Evolutionary conservation across 129 eudicot genomes (phyloP).

Genomic region (Helianthus annuus): HanXRQr2.0-SUNRISE NC_035441.2:136099727-136100226

Average conservation of each 20-base stretch:
- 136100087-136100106: constrained; percentile 98
- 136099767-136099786: no score
- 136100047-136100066: constrained; percentile 97
- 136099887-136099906: constrained; percentile 98
- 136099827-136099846: constrained; percentile 90
- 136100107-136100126: constrained; percentile 43
- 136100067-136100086: constrained; percentile 98
- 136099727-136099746: no score
- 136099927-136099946: constrained; percentile 7
- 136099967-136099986: neutral
- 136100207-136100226: constrained; percentile 66
- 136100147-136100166: constrained; percentile 8
- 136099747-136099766: no score
- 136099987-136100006: constrained; percentile 95
- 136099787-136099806: neutral
- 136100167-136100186: constrained; percentile 53
- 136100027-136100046: constrained; percentile 97
- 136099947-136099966: constrained; percentile 12
- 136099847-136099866: constrained; percentile 68
- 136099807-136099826: constrained; percentile 59
- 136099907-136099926: constrained; percentile 10
- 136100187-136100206: constrained; percentile 90
- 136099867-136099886: constrained; percentile 90
- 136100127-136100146: neutral
- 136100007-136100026: constrained; percentile 97